Percentiles rank a stretch among this genome's conserved stretches.
Evolutionary conservation across 495 filamentous ascomycete species (phyloP).

Genomic region (Tuber microsphaerosporum): DNA sequence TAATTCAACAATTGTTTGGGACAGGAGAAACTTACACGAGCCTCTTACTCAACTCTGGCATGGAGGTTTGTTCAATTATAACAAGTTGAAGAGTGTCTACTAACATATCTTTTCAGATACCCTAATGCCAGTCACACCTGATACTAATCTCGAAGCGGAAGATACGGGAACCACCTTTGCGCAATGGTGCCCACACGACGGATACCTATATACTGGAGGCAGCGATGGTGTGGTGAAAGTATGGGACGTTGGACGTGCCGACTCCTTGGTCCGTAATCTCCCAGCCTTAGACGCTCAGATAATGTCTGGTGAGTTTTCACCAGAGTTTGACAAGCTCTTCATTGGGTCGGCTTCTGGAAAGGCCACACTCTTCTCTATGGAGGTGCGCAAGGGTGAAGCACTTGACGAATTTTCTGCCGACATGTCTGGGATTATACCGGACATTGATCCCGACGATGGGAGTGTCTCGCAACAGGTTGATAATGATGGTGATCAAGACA

Average conservation of each 20-base stretch:
- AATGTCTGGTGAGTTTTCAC: slow-evolving; percentile 42
- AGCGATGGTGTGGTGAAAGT: slow-evolving; percentile 80
- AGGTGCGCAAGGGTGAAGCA: slow-evolving; percentile 12
- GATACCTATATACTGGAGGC: slow-evolving; percentile 78
- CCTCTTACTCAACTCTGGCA: slow-evolving; percentile 65
- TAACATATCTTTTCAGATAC: slow-evolving; percentile 44
- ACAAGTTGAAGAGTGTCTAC: not conserved
- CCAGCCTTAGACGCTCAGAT: slow-evolving; percentile 49
- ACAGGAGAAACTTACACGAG: slow-evolving; percentile 53
- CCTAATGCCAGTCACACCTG: slow-evolving; percentile 54
- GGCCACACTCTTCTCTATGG: slow-evolving; percentile 30
- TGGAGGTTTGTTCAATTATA: slow-evolving; percentile 43
- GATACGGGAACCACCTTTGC: slow-evolving; percentile 79
- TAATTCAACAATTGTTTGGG: slow-evolving; percentile 78
- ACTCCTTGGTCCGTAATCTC: slow-evolving; percentile 58
- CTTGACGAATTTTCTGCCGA: slow-evolving; percentile 16
- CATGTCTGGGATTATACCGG: slow-evolving; percentile 15
- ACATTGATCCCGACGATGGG: slow-evolving; percentile 13
- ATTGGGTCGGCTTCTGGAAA: slow-evolving; percentile 34
- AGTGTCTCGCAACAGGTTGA: not conserved
- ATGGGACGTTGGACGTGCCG: slow-evolving; percentile 67
- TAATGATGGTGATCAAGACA: not conserved
- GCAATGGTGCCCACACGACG: slow-evolving; percentile 63
- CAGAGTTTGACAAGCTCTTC: slow-evolving; percentile 30
- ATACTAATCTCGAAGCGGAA: slow-evolving; percentile 54